Percentiles rank a stretch among this genome's conserved stretches.
phyloP scores from a whole-genome alignment of 1,284 basidiomycete species.

The Mycena citricolor region DNA sequence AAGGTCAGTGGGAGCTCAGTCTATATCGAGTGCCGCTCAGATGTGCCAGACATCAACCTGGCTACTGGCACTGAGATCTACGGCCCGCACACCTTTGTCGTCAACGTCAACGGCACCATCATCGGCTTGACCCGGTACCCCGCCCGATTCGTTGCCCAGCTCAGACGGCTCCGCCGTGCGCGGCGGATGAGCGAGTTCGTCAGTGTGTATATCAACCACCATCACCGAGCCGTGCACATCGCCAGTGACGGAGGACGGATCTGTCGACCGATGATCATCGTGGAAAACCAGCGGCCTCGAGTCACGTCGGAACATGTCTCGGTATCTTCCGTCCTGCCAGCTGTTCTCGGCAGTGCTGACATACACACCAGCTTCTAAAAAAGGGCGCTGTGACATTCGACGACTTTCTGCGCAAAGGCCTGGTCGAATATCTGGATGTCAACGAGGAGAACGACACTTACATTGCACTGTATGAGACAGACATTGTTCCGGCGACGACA shows the following conservation, averaged over 20 bases:
- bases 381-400: constrained; percentile 84
- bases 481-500: constrained; percentile 82
- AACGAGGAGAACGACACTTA: constrained; percentile 99
- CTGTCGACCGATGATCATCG: constrained; percentile 97
- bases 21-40: constrained; percentile 19
- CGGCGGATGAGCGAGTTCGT: constrained; percentile 96
- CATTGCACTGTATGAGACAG: constrained; percentile 92
- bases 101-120: constrained; percentile 96
- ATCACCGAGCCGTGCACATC: constrained; percentile 94
- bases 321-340: constrained; percentile 49
- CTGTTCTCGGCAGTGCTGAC: neutral
- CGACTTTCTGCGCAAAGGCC: constrained; percentile 90
- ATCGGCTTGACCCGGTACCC: constrained; percentile 92
- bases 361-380: constrained; percentile 69
- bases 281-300: constrained; percentile 79
- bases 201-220: constrained; percentile 94
- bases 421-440: constrained; percentile 99
- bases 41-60: constrained; percentile 78
- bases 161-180: constrained; percentile 90
- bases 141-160: constrained; percentile 83
- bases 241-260: constrained; percentile 98
- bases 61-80: constrained; percentile 97
- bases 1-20: constrained; percentile 55
- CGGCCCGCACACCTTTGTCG: constrained; percentile 86
- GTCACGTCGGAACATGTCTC: constrained; percentile 83